Conservation (phyloP, 768 basidiomycete genomes). For the Strobilomyces dryophilus region DNA sequence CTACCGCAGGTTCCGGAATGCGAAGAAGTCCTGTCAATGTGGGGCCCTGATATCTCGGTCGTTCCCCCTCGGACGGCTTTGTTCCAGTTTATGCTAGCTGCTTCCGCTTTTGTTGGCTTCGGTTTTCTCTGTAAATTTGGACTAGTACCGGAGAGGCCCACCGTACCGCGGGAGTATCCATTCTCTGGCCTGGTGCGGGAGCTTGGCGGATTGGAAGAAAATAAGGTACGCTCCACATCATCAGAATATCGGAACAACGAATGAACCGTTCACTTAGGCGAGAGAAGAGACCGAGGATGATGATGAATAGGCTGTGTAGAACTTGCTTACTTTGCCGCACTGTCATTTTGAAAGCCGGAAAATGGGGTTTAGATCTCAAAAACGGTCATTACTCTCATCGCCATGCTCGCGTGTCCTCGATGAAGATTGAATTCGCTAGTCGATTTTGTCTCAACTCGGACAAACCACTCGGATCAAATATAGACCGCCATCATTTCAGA, state of each 20-base stretch:
- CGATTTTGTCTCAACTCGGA: not conserved
- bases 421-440: not conserved
- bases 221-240: slow-evolving; percentile 51
- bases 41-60: slow-evolving; percentile 76
- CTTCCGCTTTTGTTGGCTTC: slow-evolving; percentile 57
- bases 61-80: slow-evolving; percentile 57
- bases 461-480: not conserved
- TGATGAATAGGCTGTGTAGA: slow-evolving; percentile 29
- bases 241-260: not conserved
- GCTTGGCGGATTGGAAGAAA: slow-evolving; percentile 73
- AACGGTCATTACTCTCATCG: not conserved
- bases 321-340: not conserved
- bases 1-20: slow-evolving; percentile 64
- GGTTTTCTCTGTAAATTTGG: slow-evolving; percentile 55
- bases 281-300: slow-evolving; percentile 31
- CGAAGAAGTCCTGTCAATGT: slow-evolving; percentile 81
- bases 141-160: slow-evolving; percentile 58
- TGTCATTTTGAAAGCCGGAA: not conserved
- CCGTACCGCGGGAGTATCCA: slow-evolving; percentile 71
- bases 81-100: slow-evolving; percentile 60
- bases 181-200: slow-evolving; percentile 71
- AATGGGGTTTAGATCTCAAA: slow-evolving; percentile 1
- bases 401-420: not conserved
- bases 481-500: slow-evolving; percentile 1
- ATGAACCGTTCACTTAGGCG: slow-evolving; percentile 28